Conservation (phyloP, 768 basidiomycete species). For the Coprinopsis sp. region DNA sequence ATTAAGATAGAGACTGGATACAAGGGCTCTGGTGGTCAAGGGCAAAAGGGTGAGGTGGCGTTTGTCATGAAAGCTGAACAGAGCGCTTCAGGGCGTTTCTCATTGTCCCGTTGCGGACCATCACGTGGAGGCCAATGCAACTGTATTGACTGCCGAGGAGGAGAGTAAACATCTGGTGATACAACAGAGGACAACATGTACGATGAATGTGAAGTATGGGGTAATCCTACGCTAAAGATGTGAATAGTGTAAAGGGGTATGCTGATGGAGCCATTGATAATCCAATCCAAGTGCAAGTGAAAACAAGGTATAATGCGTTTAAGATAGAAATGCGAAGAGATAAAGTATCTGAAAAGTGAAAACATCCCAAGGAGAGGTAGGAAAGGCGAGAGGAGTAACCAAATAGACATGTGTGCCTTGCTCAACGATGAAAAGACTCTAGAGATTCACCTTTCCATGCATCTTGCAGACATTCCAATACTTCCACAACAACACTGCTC, state of each 20-base stretch:
- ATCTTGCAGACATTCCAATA: conserved; percentile 64
- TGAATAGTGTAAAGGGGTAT: conserved; percentile 5
- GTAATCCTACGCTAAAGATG: neutral
- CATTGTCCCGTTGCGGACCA: neutral
- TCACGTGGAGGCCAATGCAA: neutral
- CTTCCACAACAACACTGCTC: conserved; percentile 81
- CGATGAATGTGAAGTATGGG: neutral
- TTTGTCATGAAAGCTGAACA: no score
- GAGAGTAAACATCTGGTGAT: no score
- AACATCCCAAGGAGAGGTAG: neutral
- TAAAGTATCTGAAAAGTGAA: neutral
- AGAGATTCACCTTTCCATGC: conserved; percentile 39
- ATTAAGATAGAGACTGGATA: neutral
- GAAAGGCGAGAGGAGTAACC: neutral
- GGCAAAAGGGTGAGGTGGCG: no score
- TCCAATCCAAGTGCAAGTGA: neutral
- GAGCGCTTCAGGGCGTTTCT: no score
- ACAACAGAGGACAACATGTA: neutral
- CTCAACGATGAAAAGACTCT: conserved; percentile 4
- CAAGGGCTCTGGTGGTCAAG: neutral
- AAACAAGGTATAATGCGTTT: conserved; percentile 10
- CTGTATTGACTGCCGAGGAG: neutral
- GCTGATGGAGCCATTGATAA: conserved; percentile 8
- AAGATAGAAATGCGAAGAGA: conserved; percentile 6
- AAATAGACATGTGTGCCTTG: neutral